Evolutionary conservation across 805 yeast genomes (phyloP).

Genomic region (Candida nemodendra): DNA sequence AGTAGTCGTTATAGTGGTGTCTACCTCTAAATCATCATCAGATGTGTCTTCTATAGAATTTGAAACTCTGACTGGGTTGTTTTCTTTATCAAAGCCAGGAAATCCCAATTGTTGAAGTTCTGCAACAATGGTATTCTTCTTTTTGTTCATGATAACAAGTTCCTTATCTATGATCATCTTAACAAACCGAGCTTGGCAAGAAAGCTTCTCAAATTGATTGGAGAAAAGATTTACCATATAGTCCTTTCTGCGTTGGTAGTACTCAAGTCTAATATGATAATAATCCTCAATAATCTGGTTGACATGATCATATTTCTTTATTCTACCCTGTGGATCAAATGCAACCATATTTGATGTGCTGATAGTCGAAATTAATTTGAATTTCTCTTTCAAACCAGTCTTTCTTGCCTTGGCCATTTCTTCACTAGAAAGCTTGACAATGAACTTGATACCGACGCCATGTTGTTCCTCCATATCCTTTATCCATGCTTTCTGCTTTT

Average conservation of each 20-base stretch:
- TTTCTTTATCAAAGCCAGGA: conserved; percentile 72
- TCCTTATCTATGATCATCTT: conserved; percentile 81
- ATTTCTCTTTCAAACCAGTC: conserved; percentile 80
- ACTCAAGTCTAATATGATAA: conserved; percentile 82
- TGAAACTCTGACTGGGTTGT: conserved; percentile 54
- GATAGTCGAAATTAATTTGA: conserved; percentile 69
- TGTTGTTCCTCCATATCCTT: conserved; percentile 96
- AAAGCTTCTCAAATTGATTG: conserved; percentile 69
- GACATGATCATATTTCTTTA: conserved; percentile 74
- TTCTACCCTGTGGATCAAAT: conserved; percentile 85
- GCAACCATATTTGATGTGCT: conserved; percentile 90
- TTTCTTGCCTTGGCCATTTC: conserved; percentile 79
- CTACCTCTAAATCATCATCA: conserved; percentile 39
- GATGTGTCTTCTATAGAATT: conserved; percentile 38
- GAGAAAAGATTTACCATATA: conserved; percentile 64
- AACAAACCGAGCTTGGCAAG: conserved; percentile 86
- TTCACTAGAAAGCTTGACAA: conserved; percentile 67
- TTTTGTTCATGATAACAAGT: conserved; percentile 71
- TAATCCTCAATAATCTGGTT: conserved; percentile 81
- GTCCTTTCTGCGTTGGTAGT: conserved; percentile 89
- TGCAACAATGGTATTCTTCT: conserved; percentile 59
- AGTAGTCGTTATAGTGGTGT: conserved; percentile 41
- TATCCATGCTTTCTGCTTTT: conserved; percentile 78
- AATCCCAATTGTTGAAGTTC: conserved; percentile 65
- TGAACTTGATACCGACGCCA: conserved; percentile 73